Evolutionary conservation across 2,329 filamentous ascomycete genomes (phyloP), one percentile per base, ranked within the genome.

Genomic region (Aspergillus ruber): DNA sequence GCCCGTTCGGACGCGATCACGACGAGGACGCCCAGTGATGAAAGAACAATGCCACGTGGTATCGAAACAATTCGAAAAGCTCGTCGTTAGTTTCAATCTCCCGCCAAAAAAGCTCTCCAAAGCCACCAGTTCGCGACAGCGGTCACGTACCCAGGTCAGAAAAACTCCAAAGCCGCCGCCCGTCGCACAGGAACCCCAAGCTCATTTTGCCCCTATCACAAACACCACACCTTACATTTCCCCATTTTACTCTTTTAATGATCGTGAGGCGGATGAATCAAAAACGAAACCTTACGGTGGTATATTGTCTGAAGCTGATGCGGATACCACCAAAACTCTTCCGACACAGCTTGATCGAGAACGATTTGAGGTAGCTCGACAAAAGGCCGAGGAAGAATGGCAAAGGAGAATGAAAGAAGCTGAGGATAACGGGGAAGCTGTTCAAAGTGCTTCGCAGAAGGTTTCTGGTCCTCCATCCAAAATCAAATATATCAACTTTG

Each of bases 401-500:
- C 85, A 89, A 61, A 79, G 82, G 56, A 82, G 83, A 56, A 73
- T 79, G 18, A 67, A 82, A 74, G 54, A 76, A 71, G 59, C 76
- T 61, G 84, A 90, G 56, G 80, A 80, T 23, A 83, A 81, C 51
- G 72, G 75, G n/a, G 82, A 83, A 40, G 74, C 78, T 13, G 80
- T 81, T 12, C 70, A 77, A 18, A 84, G 82, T 59, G 85, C 82
- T 61, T 74, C 81, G 15, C 83, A 84, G 57, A 95, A 95, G 63
- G 75, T 85, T 3, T 82, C 83, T n/a, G 88, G 88, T 0, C 88
- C 89, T 23, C 88, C 89, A 4, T 97, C 90, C 67, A 93, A 96
- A 70, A 97, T 98, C 66, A 94, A 97, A 68, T 96, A 90, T 70
- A 95, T 98, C 72, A 93, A 95, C 61, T 97, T 98, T 71, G 93